These are phyloP conservation scores for Neofusicoccum cordaticola DNA, from an alignment of 2,329 filamentous ascomycete genomes.

Conservation along the genomic window DNA sequence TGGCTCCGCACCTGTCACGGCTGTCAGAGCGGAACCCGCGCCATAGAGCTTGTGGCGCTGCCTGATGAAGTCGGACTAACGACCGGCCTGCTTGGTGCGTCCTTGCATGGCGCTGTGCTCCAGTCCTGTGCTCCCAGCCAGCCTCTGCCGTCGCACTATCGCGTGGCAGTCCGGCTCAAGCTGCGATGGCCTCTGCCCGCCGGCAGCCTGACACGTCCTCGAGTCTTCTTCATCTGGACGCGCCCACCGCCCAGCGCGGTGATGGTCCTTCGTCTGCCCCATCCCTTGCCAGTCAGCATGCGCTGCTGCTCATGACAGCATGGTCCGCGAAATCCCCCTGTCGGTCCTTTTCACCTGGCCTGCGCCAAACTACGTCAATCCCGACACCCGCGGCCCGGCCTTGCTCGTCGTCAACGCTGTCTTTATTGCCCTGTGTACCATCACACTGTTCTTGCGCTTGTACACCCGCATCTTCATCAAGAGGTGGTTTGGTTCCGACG, in stretches of 20 bases:
- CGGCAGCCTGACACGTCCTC: not conserved
- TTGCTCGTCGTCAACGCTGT: constrained; percentile 40
- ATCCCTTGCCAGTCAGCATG: not conserved
- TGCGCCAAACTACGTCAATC: constrained; percentile 41
- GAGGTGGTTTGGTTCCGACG: constrained; percentile 43
- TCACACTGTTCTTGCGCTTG: constrained; percentile 37
- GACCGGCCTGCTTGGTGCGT: not conserved
- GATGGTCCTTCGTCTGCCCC: not conserved
- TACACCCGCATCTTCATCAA: constrained; percentile 42
- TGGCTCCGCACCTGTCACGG: too few relatives aligned
- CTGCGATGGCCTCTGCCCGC: too few relatives aligned
- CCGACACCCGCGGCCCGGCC: constrained; percentile 38
- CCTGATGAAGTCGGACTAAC: too few relatives aligned
- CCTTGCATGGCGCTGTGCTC: not conserved
- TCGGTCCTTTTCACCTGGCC: constrained; percentile 39
- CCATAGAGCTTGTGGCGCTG: too few relatives aligned
- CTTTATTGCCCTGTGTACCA: constrained; percentile 36
- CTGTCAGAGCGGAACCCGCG: too few relatives aligned
- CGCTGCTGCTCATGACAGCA: not conserved
- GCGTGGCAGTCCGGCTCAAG: not conserved
- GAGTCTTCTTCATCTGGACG: too few relatives aligned
- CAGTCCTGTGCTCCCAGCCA: not conserved
- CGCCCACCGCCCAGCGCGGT: too few relatives aligned
- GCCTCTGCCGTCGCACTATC: constrained; percentile 3
- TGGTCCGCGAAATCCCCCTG: constrained; percentile 28